Evolutionary conservation across 148 eudicot genomes (phyloP).

Genomic region (Rheum nobile): DNA sequence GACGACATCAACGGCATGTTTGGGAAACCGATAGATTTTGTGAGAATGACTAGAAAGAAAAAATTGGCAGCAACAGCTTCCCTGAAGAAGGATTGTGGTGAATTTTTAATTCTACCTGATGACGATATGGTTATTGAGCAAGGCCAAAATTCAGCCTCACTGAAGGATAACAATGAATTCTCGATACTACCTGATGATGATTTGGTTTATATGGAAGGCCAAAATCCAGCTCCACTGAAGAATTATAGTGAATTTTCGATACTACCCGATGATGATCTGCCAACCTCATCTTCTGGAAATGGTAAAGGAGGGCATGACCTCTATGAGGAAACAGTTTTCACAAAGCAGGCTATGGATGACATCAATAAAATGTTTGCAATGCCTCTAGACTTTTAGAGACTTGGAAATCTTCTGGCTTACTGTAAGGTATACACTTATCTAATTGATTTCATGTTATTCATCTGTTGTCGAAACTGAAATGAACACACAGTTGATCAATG

Average conservation of each 20-base stretch:
- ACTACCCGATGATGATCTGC: conserved; percentile 60
- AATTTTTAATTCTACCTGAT: conserved; percentile 73
- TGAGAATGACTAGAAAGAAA: conserved; percentile 54
- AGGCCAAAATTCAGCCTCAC: conserved; percentile 6
- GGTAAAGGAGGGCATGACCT: conserved; percentile 31
- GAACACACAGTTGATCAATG: neutral
- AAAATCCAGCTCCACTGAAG: conserved; percentile 6
- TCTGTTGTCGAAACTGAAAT: neutral
- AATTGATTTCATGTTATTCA: neutral
- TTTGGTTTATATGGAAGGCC: conserved; percentile 10
- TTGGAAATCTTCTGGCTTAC: neutral
- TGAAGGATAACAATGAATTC: conserved; percentile 35
- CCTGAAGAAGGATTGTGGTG: conserved; percentile 23
- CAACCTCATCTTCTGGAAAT: conserved; percentile 25
- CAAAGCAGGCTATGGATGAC: conserved; percentile 84
- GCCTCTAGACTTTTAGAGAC: conserved; percentile 58
- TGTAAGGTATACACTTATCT: neutral
- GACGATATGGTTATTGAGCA: conserved; percentile 27
- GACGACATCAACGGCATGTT: conserved; percentile 89
- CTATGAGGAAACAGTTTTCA: conserved; percentile 74
- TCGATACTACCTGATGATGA: conserved; percentile 74
- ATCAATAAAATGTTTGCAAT: conserved; percentile 61
- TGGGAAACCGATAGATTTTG: conserved; percentile 91
- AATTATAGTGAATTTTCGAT: conserved; percentile 30
- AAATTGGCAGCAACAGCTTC: conserved; percentile 30